phyloP scores from a whole-genome alignment of 2,329 filamentous ascomycete genomes.

The Talaromyces rugulosus region DNA sequence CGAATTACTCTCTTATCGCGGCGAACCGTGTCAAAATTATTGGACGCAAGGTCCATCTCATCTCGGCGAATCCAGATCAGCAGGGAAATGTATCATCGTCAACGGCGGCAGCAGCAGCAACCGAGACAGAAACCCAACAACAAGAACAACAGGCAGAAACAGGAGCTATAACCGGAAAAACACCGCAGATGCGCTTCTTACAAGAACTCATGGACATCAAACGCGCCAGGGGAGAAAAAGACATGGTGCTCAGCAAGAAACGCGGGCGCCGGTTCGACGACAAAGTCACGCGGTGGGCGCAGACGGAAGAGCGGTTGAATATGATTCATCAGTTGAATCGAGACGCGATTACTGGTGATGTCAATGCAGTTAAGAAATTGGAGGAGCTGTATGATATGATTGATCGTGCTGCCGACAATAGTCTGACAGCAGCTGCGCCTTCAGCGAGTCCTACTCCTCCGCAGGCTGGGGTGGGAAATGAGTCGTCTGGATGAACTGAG shows the following conservation, averaged over 20 bases:
- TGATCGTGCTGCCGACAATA: slow-evolving; percentile 10
- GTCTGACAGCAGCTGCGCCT: not conserved
- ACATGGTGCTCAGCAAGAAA: slow-evolving; percentile 54
- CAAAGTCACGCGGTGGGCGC: slow-evolving; percentile 33
- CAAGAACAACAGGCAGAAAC: not conserved
- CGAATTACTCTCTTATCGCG: slow-evolving; percentile 66
- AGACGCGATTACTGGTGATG: slow-evolving; percentile 33
- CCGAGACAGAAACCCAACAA: not conserved
- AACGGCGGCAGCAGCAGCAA: not conserved
- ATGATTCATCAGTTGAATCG: slow-evolving; percentile 34
- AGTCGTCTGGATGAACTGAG: not conserved
- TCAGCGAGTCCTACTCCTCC: not conserved
- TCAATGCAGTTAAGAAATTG: slow-evolving; percentile 29
- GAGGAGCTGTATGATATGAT: slow-evolving; percentile 33
- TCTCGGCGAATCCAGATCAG: slow-evolving; percentile 26
- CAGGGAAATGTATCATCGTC: not conserved
- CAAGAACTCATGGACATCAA: slow-evolving; percentile 64
- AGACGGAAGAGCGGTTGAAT: slow-evolving; percentile 32
- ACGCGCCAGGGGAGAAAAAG: slow-evolving; percentile 58
- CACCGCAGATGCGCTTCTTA: slow-evolving; percentile 52
- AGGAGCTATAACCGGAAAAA: slow-evolving; percentile 9
- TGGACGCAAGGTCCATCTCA: slow-evolving; percentile 60
- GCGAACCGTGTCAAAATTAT: slow-evolving; percentile 66
- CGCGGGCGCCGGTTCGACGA: slow-evolving; percentile 29
- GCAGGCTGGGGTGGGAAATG: not conserved